phyloP scores from a whole-genome alignment of 108 stramenopile genomes.

The Skeletonema marinoi region DNA sequence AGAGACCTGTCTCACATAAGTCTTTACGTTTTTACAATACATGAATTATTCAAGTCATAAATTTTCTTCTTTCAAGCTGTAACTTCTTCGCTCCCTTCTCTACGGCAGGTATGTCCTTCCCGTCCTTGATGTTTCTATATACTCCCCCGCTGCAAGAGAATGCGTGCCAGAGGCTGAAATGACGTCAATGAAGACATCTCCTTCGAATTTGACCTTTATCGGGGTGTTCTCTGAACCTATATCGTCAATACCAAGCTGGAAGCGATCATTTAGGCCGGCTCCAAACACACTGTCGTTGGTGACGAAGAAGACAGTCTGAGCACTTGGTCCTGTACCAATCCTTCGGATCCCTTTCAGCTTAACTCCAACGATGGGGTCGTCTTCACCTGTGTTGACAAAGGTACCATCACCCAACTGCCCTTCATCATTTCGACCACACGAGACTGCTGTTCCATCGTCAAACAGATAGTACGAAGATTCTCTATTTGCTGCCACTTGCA shows the following conservation, averaged over 20 bases:
- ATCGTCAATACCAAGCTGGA: slow-evolving; percentile 12
- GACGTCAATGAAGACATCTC: slow-evolving; percentile 8
- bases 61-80: no score
- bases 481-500: slow-evolving; percentile 19
- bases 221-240: slow-evolving; percentile 13
- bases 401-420: slow-evolving; percentile 50
- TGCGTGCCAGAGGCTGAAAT: slow-evolving; percentile 25
- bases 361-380: slow-evolving; percentile 15
- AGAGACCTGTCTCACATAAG: no score
- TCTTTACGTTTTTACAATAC: no score
- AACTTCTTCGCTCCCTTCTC: no score
- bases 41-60: no score
- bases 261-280: slow-evolving; percentile 25
- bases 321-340: slow-evolving; percentile 41
- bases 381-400: slow-evolving; percentile 17
- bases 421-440: slow-evolving; percentile 42
- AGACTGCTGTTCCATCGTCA: slow-evolving; percentile 27
- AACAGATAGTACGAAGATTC: slow-evolving; percentile 43
- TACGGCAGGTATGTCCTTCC: no score
- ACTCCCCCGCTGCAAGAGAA: slow-evolving; percentile 13
- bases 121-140: not conserved
- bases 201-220: not conserved
- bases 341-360: not conserved
- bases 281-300: slow-evolving; percentile 9
- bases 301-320: slow-evolving; percentile 39